These are phyloP conservation scores for Alternaria sp. DNA, from an alignment of 2,329 filamentous ascomycete genomes.

Conservation along the genomic window DNA sequence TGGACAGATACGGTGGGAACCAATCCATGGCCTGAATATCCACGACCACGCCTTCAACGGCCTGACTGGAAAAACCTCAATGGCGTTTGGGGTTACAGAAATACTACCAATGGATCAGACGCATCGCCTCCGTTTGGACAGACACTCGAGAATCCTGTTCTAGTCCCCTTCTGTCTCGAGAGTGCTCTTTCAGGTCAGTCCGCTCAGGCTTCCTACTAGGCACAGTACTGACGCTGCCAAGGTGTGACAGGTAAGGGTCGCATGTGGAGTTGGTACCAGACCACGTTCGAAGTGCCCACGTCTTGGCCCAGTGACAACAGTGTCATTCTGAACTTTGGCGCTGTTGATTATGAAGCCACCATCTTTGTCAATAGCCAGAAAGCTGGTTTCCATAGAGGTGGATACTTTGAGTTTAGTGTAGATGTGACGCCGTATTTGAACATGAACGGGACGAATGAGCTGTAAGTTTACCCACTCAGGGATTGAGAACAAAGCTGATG, in stretches of 20 bases:
- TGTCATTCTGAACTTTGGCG: conserved; percentile 65
- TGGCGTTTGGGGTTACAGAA: conserved; percentile 65
- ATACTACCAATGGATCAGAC: conserved; percentile 52
- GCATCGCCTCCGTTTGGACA: conserved; percentile 56
- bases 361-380: conserved; percentile 66
- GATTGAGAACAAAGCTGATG: background rate
- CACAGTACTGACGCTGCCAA: conserved; percentile 47
- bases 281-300: conserved; percentile 60
- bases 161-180: conserved; percentile 64
- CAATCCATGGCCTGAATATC: conserved; percentile 66
- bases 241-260: conserved; percentile 53
- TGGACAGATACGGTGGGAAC: conserved; percentile 64
- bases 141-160: conserved; percentile 54
- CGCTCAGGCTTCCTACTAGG: conserved; percentile 29
- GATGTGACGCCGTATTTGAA: conserved; percentile 62
- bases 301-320: conserved; percentile 55
- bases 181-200: conserved; percentile 60
- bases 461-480: conserved; percentile 53
- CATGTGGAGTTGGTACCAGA: conserved; percentile 60
- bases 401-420: conserved; percentile 68
- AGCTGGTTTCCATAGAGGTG: conserved; percentile 64
- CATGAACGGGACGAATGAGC: conserved; percentile 59
- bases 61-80: conserved; percentile 65
- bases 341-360: conserved; percentile 65
- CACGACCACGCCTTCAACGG: conserved; percentile 64